phyloP scores from a whole-genome alignment of 176 grass and related monocot species.

The Oryza meyeriana region DNA sequence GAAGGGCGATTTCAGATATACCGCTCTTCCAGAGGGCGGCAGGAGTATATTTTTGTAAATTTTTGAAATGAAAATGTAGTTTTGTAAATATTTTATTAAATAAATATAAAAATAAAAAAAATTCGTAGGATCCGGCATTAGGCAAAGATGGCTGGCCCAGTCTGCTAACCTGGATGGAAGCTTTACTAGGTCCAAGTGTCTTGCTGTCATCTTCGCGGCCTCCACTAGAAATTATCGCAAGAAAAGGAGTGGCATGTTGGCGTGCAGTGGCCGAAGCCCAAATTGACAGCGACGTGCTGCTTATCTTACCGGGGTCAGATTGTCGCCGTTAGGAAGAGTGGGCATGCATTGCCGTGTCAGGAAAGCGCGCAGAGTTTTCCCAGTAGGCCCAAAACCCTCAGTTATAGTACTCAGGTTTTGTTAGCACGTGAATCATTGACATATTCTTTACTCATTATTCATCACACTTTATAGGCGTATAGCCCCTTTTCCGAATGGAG shows the following conservation, averaged over 20 bases:
- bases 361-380: not conserved
- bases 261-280: not conserved
- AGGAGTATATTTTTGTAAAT: too few species aligned
- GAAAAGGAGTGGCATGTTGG: not conserved
- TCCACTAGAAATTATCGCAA: not conserved
- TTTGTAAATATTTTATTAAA: too few species aligned
- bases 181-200: not conserved
- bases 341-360: slow-evolving; percentile 20
- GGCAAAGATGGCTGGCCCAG: not conserved
- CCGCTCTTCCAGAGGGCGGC: too few species aligned
- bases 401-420: not conserved
- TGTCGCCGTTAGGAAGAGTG: slow-evolving; percentile 12
- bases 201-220: not conserved
- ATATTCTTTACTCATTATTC: not conserved
- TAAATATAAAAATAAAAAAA: too few species aligned
- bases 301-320: slow-evolving; percentile 9
- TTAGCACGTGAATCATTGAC: not conserved
- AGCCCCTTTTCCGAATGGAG: not conserved
- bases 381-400: not conserved
- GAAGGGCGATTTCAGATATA: too few species aligned
- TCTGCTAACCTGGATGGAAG: not conserved
- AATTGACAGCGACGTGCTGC: slow-evolving; percentile 19
- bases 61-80: too few species aligned
- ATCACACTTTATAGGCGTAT: not conserved
- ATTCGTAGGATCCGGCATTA: too few species aligned